Evolutionary conservation across 345 rosid genomes (phyloP).

Genomic region (Crucihimalaya himalaica): DNA sequence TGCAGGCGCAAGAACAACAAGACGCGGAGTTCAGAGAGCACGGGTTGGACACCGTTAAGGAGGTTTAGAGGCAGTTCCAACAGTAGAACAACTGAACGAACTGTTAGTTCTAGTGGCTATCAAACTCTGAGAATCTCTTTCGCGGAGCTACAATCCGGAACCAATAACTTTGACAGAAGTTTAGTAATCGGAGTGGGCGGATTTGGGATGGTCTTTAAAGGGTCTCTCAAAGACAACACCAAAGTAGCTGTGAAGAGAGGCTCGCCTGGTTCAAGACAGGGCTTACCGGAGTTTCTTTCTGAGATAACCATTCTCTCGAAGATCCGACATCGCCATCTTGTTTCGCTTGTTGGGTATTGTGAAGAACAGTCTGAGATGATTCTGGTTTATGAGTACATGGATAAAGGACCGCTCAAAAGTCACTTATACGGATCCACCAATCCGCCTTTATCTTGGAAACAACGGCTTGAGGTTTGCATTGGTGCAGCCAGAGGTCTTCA

Average conservation of each 20-base stretch:
- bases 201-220: conserved; percentile 94
- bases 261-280: conserved; percentile 90
- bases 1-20: conserved; percentile 39
- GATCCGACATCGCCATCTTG: conserved; percentile 93
- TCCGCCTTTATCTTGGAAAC: conserved; percentile 85
- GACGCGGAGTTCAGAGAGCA: conserved; percentile 61
- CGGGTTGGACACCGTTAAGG: conserved; percentile 79
- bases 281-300: conserved; percentile 90
- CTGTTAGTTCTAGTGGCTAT: conserved; percentile 62
- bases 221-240: conserved; percentile 67
- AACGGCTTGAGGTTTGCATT: conserved; percentile 84
- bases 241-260: conserved; percentile 93
- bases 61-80: conserved; percentile 68
- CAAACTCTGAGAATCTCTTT: conserved; percentile 70
- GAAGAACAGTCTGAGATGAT: conserved; percentile 97
- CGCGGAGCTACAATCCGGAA: conserved; percentile 66
- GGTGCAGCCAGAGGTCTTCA: conserved; percentile 95
- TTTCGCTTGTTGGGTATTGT: conserved; percentile 87
- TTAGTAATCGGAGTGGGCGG: conserved; percentile 86
- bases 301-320: conserved; percentile 80
- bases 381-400: conserved; percentile 93
- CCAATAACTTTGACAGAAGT: conserved; percentile 73
- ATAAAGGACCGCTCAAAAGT: conserved; percentile 81
- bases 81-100: conserved; percentile 74
- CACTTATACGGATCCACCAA: conserved; percentile 69